Evolutionary conservation across 208 protist species (phyloP).

Genomic region (Leishmania tropica): DNA sequence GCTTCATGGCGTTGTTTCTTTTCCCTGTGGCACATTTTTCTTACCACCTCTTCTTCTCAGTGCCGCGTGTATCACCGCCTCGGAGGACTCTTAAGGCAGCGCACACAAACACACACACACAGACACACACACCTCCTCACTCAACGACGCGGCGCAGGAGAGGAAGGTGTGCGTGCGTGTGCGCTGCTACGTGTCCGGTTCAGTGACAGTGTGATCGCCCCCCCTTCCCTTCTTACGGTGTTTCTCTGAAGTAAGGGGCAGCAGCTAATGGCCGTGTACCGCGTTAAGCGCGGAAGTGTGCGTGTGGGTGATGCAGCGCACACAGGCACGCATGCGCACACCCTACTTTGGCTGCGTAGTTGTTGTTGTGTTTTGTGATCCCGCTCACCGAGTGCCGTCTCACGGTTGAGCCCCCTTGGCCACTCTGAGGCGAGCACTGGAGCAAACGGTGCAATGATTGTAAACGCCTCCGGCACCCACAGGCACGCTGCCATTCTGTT

Average conservation of each 20-base stretch:
- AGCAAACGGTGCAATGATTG: not conserved
- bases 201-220: not conserved
- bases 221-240: not conserved
- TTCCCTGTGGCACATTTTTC: not conserved
- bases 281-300: not conserved
- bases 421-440: not conserved
- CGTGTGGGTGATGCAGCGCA: not conserved
- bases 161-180: not conserved
- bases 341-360: not conserved
- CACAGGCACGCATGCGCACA: not conserved
- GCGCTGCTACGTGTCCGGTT: not conserved
- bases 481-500: not conserved
- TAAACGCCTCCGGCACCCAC: not conserved
- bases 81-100: not conserved
- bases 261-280: not conserved
- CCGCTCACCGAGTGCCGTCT: not conserved
- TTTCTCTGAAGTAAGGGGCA: not conserved
- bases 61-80: not conserved
- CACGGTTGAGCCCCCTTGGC: not conserved
- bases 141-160: not conserved
- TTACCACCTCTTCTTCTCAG: not conserved
- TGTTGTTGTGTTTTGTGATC: not conserved
- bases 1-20: not conserved
- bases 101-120: no score
- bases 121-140: not conserved